Percentiles rank a stretch among this genome's conserved stretches.
These are phyloP conservation scores for Diaporthe citri DNA, from an alignment of 2,329 filamentous ascomycete genomes.

Conservation along the genomic window DNA sequence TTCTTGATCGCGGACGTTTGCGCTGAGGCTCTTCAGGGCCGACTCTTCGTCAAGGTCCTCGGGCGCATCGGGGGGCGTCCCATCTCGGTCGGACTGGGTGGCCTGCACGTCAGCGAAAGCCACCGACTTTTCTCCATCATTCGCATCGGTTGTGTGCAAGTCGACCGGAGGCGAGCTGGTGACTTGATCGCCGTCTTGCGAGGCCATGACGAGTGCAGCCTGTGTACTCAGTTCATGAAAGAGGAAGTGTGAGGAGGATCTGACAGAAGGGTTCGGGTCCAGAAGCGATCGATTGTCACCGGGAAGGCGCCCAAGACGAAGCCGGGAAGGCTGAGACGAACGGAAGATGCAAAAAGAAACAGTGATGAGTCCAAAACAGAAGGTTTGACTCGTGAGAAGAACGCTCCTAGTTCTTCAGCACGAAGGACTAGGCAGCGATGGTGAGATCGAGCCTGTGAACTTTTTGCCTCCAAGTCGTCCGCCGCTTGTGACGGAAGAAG, in stretches of 20 bases:
- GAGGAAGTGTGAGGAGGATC: background rate
- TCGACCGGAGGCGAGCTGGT: background rate
- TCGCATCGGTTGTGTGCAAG: background rate
- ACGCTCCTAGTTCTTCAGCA: background rate
- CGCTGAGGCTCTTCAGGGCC: slow-evolving; percentile 72
- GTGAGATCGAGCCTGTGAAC: background rate
- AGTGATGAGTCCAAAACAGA: background rate
- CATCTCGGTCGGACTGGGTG: slow-evolving; percentile 27
- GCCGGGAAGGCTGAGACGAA: background rate
- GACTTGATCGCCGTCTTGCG: slow-evolving; percentile 19
- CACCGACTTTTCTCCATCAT: slow-evolving; percentile 6
- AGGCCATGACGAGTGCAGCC: background rate
- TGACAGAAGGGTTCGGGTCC: background rate
- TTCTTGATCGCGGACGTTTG: slow-evolving; percentile 84
- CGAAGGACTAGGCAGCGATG: slow-evolving; percentile 16
- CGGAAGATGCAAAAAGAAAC: background rate
- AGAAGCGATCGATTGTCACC: background rate
- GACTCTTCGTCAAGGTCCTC: slow-evolving; percentile 66
- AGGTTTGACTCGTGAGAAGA: background rate
- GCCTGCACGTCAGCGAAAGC: slow-evolving; percentile 8
- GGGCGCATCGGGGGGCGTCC: slow-evolving; percentile 19
- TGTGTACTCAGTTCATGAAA: slow-evolving; percentile 10
- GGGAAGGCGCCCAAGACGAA: background rate
- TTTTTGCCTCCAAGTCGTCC: background rate
- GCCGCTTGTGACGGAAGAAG: slow-evolving; percentile 20